Evolutionary conservation across 2,329 filamentous ascomycete genomes (phyloP), one percentile per base, ranked within the genome.

Genomic region (Coccinonectria pachysandricola): DNA sequence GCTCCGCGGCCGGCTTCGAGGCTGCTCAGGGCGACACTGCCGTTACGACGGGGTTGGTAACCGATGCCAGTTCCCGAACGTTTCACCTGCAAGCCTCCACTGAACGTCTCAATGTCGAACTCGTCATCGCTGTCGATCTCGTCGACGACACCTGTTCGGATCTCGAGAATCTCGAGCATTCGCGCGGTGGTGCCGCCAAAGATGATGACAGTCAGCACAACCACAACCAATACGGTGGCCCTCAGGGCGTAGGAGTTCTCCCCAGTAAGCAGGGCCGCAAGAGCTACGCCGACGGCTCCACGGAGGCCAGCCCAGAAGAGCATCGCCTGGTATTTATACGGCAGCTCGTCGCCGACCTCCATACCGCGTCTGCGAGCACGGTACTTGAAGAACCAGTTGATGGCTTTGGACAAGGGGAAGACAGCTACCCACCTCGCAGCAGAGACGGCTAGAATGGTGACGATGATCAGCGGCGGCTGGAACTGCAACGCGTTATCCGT

Each of bases 271-370:
- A 92, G 80, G 12, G 88, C 88, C 16, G 91, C 91, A 23, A 98
- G 66, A 2, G 91, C 91, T 18, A 98, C 91, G 31, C 91, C 91
- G 43, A 98, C 91, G 23, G 91, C 91, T 45, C 91, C 91, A 36
- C 91, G 83, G 15, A 98, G 68, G 14, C 91, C 91, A 10, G 91
- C 91, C 91, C 91, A 98, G 60, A 93, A 98, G n/a, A 98, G 73
- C 91, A 98, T 96, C n/a, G 82, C 86, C 56, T 96, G 91, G 56
- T 96, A 94, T 43, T 84, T 85, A 50, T 86, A 92, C 0, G 91
- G 91, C 18, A 98, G 62, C 54, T 96, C 91, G 39, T 96, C 88
- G 10, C 75, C 73, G 5, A 79, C 73, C 31, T 93, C 81, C 30
- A 54, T 35, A 13, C 86, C 86, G 28, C 78, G 71, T 24, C 83